A percentile compares a stretch with the other conserved stretches of the same genome.
These are phyloP conservation scores for Phaeomoniella chlamydospora DNA, from an alignment of 2,329 filamentous ascomycete species.

Conservation along the genomic window DNA sequence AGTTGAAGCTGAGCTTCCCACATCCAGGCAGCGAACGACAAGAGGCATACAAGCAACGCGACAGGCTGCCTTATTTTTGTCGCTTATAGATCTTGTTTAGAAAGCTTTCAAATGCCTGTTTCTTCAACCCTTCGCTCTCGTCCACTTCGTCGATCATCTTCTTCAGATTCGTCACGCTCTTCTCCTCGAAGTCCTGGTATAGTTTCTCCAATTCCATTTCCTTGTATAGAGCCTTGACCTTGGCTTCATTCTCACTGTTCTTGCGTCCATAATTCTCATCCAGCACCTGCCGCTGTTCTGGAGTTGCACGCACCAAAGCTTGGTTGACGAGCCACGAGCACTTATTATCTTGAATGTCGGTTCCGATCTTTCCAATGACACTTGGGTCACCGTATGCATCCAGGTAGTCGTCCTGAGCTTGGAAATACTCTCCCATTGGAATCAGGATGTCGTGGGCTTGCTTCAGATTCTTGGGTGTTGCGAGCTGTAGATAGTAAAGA, in stretches of 20 bases:
- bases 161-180: slow-evolving; percentile 63
- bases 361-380: slow-evolving; percentile 95
- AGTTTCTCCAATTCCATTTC: slow-evolving; percentile 71
- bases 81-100: slow-evolving; percentile 96
- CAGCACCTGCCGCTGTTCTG: slow-evolving; percentile 75
- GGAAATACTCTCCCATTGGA: slow-evolving; percentile 97
- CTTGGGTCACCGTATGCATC: slow-evolving; percentile 92
- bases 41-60: too few relatives aligned
- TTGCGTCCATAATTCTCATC: slow-evolving; percentile 92
- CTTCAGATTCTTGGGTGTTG: slow-evolving; percentile 77
- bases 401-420: slow-evolving; percentile 96
- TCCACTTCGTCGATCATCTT: slow-evolving; percentile 65
- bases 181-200: slow-evolving; percentile 84
- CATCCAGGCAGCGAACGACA: too few relatives aligned
- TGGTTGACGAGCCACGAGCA: slow-evolving; percentile 98
- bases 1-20: too few relatives aligned
- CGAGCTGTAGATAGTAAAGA: slow-evolving; percentile 70
- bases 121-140: slow-evolving; percentile 79
- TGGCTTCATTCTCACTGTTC: slow-evolving; percentile 66
- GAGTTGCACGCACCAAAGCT: slow-evolving; percentile 63
- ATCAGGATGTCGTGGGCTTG: slow-evolving; percentile 85
- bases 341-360: slow-evolving; percentile 99
- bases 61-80: slow-evolving; percentile 74
- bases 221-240: slow-evolving; percentile 77
- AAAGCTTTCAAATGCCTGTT: slow-evolving; percentile 78